A percentile compares a stretch with the other conserved stretches of the same genome.
These are phyloP conservation scores for Boletus sp. DNA, from an alignment of 768 basidiomycete species.

Conservation along the genomic window DNA sequence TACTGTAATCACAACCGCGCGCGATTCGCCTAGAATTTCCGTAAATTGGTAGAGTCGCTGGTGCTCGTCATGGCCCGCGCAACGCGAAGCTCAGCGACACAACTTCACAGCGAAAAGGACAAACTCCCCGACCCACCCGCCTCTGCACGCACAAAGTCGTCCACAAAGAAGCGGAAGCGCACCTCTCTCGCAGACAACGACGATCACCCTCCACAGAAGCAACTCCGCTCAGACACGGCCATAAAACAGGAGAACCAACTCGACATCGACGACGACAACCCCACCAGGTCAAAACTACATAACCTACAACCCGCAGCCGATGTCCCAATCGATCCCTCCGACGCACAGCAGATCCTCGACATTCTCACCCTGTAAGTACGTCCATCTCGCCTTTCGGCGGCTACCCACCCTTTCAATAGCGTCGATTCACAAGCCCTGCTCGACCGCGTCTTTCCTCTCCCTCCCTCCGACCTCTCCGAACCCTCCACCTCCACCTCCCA, in stretches of 20 bases:
- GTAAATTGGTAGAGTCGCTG: conserved; percentile 27
- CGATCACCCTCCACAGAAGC: conserved; percentile 51
- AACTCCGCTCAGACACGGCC: conserved; percentile 31
- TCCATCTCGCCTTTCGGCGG: background rate
- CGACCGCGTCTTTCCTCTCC: conserved; percentile 71
- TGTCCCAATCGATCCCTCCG: conserved; percentile 40
- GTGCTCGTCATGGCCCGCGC: conserved; percentile 61
- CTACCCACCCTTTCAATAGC: conserved; percentile 33
- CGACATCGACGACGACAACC: conserved; percentile 20
- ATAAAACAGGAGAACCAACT: conserved; percentile 34
- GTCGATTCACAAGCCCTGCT: conserved; percentile 73
- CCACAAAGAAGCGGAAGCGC: conserved; percentile 70
- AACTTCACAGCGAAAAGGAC: conserved; percentile 30
- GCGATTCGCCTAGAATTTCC: conserved; percentile 24
- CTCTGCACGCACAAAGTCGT: conserved; percentile 27
- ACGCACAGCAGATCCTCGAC: conserved; percentile 56
- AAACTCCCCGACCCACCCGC: conserved; percentile 27
- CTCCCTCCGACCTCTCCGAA: conserved; percentile 36
- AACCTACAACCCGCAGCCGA: conserved; percentile 42
- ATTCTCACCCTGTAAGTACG: conserved; percentile 52
- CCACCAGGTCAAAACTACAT: conserved; percentile 16
- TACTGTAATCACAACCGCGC: conserved; percentile 8
- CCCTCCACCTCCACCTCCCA: conserved; percentile 39
- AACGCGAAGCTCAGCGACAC: conserved; percentile 58
- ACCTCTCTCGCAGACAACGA: conserved; percentile 36